Conservation (phyloP, 352 stramenopile species). For the Globisporangium mamillatum region DNA sequence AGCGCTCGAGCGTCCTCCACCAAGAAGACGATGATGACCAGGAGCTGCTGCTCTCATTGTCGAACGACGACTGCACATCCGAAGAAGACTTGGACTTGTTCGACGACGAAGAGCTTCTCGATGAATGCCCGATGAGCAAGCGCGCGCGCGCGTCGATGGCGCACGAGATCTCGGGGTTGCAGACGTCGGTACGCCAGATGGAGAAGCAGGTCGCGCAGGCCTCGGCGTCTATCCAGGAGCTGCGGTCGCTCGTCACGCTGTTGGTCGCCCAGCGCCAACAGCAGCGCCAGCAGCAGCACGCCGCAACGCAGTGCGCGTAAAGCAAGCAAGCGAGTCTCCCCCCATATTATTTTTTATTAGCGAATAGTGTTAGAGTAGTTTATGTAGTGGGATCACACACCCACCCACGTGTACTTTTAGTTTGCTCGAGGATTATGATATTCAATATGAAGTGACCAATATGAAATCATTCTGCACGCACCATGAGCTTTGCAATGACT, state of each 20-base stretch:
- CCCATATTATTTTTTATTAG: neutral
- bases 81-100: neutral
- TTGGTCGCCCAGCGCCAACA: constrained; percentile 26
- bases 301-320: neutral
- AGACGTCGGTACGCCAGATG: constrained; percentile 24
- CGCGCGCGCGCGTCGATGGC: neutral
- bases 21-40: neutral
- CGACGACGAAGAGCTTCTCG: neutral
- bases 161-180: constrained; percentile 33
- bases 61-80: neutral
- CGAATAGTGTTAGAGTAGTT: neutral
- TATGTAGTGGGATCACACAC: neutral
- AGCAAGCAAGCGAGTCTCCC: neutral
- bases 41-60: neutral
- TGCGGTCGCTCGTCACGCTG: constrained; percentile 40
- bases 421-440: neutral
- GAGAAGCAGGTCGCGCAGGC: constrained; percentile 39
- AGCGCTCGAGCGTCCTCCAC: neutral
- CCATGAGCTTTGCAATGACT: neutral
- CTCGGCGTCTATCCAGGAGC: constrained; percentile 39
- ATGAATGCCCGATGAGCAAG: neutral
- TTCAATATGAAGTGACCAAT: neutral
- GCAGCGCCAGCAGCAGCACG: neutral
- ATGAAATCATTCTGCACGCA: neutral
- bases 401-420: neutral